Percentiles rank a stretch among this genome's conserved stretches.
phyloP scores from a whole-genome alignment of 2,329 filamentous ascomycete species.

The Biscogniauxia sp. region DNA sequence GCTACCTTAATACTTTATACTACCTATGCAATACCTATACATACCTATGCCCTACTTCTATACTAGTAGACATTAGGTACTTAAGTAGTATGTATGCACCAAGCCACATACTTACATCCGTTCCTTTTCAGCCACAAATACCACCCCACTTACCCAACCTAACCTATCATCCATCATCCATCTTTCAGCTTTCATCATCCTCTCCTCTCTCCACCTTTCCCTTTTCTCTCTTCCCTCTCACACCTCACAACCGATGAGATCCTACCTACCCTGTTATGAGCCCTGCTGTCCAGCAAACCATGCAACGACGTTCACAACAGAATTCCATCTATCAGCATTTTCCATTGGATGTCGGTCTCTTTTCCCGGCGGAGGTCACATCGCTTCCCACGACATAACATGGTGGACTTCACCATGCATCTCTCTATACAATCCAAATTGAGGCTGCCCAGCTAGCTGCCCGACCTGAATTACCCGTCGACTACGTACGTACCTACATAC shows the following conservation, averaged over 20 bases:
- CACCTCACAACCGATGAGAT: not conserved
- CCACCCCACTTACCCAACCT: too few relatives aligned
- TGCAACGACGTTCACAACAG: not conserved
- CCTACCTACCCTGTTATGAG: not conserved
- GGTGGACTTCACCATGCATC: too few relatives aligned
- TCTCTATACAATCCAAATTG: not conserved
- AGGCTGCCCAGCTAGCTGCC: not conserved
- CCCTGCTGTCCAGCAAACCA: not conserved
- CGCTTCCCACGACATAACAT: not conserved
- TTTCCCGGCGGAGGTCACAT: not conserved
- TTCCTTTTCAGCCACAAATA: too few relatives aligned
- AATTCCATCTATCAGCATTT: not conserved
- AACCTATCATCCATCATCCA: too few relatives aligned
- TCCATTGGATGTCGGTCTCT: not conserved
- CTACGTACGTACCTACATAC: not conserved
- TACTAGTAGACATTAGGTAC: too few relatives aligned
- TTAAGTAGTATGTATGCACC: too few relatives aligned
- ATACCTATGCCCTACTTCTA: too few relatives aligned
- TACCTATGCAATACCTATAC: too few relatives aligned
- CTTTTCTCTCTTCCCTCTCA: not conserved
- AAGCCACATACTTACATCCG: too few relatives aligned
- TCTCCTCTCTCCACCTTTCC: too few relatives aligned
- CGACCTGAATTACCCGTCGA: not conserved
- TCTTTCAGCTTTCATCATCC: too few relatives aligned
- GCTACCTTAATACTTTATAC: too few relatives aligned